Evolutionary conservation across 83 land plant genomes (phyloP), one percentile per base, ranked within the genome.

Genomic region (Picea abies): DNA sequence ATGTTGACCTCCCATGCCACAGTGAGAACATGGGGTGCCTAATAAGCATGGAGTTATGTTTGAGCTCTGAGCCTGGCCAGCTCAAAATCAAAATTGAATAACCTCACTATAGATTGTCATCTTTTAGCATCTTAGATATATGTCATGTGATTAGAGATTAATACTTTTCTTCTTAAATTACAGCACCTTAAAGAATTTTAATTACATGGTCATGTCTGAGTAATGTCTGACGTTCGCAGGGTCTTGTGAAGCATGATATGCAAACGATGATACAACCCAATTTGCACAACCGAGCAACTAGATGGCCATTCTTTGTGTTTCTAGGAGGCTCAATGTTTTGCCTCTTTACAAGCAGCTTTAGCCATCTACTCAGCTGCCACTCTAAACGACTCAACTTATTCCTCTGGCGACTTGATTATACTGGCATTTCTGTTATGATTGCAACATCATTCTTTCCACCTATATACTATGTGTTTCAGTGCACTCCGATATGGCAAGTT

Each of bases 241-340:
- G 60, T 44, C 26, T n/a, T n/a, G 56, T 81, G 83, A 70, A 81
- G 71, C 61, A 81, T 52, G 56, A 67, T 20, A 7, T 70, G 1
- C 60, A 49, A 56, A 52, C 4, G 61, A 67, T 81, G 70, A 25
- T 14, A 11, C 35, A 41, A 64, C 83, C 77, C 37, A 25, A 67
- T 17, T 32, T 81, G 39, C 56, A 26, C n/a, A 44, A 17, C 17
- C 78, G 29, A 4, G 83, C 85, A 32, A 22, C 90, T 15, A 86
- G 89, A 58, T 95, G 98, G 98, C 98, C 98, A 11, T 90, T 93
- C 84, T 92, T 79, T 80, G 90, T 95, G 10, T 95, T 91, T 90
- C 82, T 95, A 16, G 83, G 82, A 12, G 98, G 98, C 29, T 85
- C 98, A 37, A 92, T 92, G 93, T 88, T 90, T 82, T 95, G 96